Conservation (phyloP, 2,329 filamentous ascomycete species). For the Kalaharituber pfeilii region DNA sequence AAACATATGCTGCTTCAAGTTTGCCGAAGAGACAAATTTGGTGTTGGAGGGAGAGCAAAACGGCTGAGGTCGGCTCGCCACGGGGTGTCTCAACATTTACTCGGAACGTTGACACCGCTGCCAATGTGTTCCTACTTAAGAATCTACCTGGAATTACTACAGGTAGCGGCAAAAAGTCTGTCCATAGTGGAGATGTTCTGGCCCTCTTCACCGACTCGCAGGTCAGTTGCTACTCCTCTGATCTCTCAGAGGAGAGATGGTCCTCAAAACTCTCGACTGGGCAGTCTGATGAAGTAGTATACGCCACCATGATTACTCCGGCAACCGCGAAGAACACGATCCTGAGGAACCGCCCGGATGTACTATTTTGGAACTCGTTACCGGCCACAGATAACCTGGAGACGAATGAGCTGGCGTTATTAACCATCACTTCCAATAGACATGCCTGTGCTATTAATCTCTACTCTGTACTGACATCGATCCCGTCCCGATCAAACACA, state of each 20-base stretch:
- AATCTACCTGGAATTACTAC: slow-evolving; percentile 10
- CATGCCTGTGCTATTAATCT: slow-evolving; percentile 7
- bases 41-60: slow-evolving; percentile 16
- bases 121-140: slow-evolving; percentile 15
- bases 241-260: slow-evolving; percentile 15
- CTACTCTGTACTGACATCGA: slow-evolving; percentile 7
- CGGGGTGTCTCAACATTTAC: slow-evolving; percentile 6
- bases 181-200: slow-evolving; percentile 7
- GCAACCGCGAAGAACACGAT: slow-evolving; percentile 12
- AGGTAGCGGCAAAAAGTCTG: not conserved
- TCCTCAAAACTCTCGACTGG: slow-evolving; percentile 4
- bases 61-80: slow-evolving; percentile 5
- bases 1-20: slow-evolving; percentile 16
- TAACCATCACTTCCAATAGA: slow-evolving; percentile 9
- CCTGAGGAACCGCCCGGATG: slow-evolving; percentile 12
- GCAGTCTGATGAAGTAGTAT: slow-evolving; percentile 7
- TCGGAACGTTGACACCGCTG: slow-evolving; percentile 5
- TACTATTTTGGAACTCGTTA: slow-evolving; percentile 7
- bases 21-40: slow-evolving; percentile 15
- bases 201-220: slow-evolving; percentile 14
- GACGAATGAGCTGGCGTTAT: slow-evolving; percentile 11
- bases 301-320: slow-evolving; percentile 10
- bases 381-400: slow-evolving; percentile 1
- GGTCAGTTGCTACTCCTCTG: slow-evolving; percentile 13
- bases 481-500: slow-evolving; percentile 2